Evolutionary conservation across 768 basidiomycete species (phyloP), one percentile per base, ranked within the genome.

Genomic region (Pleurotus cornucopiae): DNA sequence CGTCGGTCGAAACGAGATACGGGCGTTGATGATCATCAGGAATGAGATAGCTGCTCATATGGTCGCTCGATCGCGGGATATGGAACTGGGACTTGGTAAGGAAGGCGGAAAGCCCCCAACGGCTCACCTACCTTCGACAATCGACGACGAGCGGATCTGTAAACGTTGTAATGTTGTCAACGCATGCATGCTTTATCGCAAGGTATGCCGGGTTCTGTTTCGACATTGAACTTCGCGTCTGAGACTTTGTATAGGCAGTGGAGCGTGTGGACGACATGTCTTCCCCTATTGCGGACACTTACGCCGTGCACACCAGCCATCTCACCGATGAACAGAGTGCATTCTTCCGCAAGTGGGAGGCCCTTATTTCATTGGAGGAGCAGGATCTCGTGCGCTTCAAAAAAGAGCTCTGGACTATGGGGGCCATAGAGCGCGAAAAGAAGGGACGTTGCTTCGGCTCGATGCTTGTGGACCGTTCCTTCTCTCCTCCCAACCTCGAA

Each of bases 321-420:
- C 75, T 99, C 34, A 88, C 85, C 0, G 69, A 76, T 0, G 20
- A 66, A 0, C 91, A 96, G 44, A 69, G 76, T 0, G 77, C 76
- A 1, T 98, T 98, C 70, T 98, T 97, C 76, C 84, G 84, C 63
- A 78, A 83, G 61, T 99, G 97, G 97, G 97, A 99, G 66, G 72
- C 76, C 2, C 77, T 98, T 13, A 76, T 98, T 55, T 78, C 91
- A 2, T 57, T 80, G 20, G 97, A 99, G 67, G 97, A 98, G 66
- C 85, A 88, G 56, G 95, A 97, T 60, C 74, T 90, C 12, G 72
- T 87, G 7, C 80, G 90, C 16, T 94, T 92, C 73, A 84, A 85
- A 66, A 91, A 89, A 61, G 95, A 99, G 63, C 75, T 98, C 6
- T 99, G 97, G 97, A 94, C 91, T 0, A 83, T 96, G 79, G 80